Conservation (phyloP, 2,329 filamentous ascomycete genomes). For the Pseudogymnoascus sp. region DNA sequence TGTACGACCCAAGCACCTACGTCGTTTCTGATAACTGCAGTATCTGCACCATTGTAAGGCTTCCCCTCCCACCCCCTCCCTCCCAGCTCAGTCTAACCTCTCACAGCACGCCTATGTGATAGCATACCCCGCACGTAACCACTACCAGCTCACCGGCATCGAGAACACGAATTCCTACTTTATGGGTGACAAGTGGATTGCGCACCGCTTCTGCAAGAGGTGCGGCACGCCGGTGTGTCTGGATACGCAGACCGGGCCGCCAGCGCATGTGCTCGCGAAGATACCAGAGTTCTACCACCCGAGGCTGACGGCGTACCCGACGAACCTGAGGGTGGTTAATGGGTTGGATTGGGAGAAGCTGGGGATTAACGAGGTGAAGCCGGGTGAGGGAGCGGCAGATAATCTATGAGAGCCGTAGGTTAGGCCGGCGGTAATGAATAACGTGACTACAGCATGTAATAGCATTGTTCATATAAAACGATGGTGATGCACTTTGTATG, state of each 20-base stretch:
- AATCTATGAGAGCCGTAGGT: neutral
- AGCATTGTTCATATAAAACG: neutral
- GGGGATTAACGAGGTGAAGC: neutral
- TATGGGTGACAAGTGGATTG: neutral
- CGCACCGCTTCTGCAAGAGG: neutral
- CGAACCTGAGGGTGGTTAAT: constrained; percentile 5
- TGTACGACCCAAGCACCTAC: neutral
- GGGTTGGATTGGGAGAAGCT: neutral
- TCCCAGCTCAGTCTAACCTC: neutral
- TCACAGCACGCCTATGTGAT: neutral
- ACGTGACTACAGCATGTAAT: neutral
- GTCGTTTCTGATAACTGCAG: constrained; percentile 5
- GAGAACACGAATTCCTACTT: neutral
- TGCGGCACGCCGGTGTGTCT: neutral
- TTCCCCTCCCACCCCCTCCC: neutral
- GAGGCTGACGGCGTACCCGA: neutral
- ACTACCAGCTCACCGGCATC: neutral
- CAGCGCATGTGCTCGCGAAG: neutral
- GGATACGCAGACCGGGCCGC: neutral
- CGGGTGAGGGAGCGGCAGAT: neutral
- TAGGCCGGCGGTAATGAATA: neutral
- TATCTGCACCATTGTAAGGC: neutral
- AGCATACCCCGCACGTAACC: neutral
- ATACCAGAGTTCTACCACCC: neutral
- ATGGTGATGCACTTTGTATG: constrained; percentile 4